Evolutionary conservation across 2,329 filamentous ascomycete genomes (phyloP).

Genomic region (Fonsecaea nubica): DNA sequence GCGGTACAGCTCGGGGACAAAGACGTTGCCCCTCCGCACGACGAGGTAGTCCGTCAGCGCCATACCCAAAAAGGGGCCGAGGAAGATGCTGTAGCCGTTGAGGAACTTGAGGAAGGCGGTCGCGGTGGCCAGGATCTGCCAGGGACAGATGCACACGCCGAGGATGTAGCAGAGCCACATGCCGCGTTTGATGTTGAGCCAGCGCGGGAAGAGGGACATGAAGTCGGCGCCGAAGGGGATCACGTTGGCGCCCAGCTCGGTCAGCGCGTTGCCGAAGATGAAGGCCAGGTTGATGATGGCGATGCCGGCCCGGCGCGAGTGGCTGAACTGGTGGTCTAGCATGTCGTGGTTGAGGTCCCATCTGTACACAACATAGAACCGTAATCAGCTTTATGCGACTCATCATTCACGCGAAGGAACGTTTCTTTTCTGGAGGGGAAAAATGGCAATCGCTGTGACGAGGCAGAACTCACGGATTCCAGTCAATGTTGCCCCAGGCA

Average conservation of each 20-base stretch:
- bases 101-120: conserved; percentile 50
- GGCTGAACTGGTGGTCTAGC: conserved; percentile 27
- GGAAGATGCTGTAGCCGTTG: conserved; percentile 44
- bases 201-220: conserved; percentile 59
- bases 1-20: conserved; percentile 32
- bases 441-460: too few relatives aligned
- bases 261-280: conserved; percentile 24
- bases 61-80: conserved; percentile 39
- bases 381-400: too few relatives aligned
- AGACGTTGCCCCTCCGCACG: conserved; percentile 32
- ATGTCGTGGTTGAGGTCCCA: conserved; percentile 30
- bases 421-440: conserved; percentile 50
- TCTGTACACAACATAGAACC: too few relatives aligned
- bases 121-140: conserved; percentile 54
- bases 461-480: conserved; percentile 24
- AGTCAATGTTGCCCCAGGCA: conserved; percentile 44
- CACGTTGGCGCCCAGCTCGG: conserved; percentile 25
- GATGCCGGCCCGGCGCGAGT: conserved; percentile 22
- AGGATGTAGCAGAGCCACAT: conserved; percentile 45
- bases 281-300: conserved; percentile 26
- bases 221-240: conserved; percentile 57
- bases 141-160: conserved; percentile 53
- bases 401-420: not conserved
- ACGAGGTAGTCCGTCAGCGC: conserved; percentile 39
- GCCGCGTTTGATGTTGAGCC: conserved; percentile 60